Evolutionary conservation across 2,329 filamentous ascomycete species (phyloP).

Genomic region (Chrysoporthe austroafricana): DNA sequence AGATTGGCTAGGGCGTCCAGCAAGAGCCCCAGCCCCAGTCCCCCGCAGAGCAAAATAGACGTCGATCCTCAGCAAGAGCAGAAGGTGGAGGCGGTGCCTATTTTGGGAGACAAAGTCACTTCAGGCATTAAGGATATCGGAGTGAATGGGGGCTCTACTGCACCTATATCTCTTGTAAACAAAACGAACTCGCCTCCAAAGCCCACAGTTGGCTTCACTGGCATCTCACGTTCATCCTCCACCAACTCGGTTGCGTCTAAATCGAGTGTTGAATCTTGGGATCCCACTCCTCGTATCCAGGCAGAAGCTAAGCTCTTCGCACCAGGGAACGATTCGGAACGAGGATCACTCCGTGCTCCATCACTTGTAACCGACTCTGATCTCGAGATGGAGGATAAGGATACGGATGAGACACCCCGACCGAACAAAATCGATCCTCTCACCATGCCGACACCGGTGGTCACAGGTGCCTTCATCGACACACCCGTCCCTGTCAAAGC

Average conservation of each 20-base stretch:
- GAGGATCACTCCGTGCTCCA: slow-evolving; percentile 55
- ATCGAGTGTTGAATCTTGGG: slow-evolving; percentile 35
- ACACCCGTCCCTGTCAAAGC: slow-evolving; percentile 54
- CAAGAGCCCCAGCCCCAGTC: slow-evolving; percentile 40
- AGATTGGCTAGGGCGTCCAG: slow-evolving; percentile 53
- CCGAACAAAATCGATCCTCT: slow-evolving; percentile 49
- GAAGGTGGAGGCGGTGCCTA: slow-evolving; percentile 17
- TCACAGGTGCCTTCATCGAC: slow-evolving; percentile 61
- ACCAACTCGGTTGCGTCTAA: slow-evolving; percentile 25
- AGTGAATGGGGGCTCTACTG: background rate
- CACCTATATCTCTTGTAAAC: slow-evolving; percentile 4
- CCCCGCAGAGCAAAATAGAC: slow-evolving; percentile 38
- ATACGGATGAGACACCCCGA: slow-evolving; percentile 51
- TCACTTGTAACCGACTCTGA: slow-evolving; percentile 45
- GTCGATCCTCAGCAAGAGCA: slow-evolving; percentile 28
- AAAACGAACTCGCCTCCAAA: slow-evolving; percentile 32
- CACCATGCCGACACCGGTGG: slow-evolving; percentile 56
- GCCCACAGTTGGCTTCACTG: slow-evolving; percentile 52
- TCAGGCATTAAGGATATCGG: slow-evolving; percentile 7
- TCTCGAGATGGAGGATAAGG: slow-evolving; percentile 33
- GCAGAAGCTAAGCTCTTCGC: slow-evolving; percentile 62
- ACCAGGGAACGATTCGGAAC: slow-evolving; percentile 60
- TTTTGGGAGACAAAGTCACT: background rate
- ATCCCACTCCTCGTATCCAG: slow-evolving; percentile 61
- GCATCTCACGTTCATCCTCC: slow-evolving; percentile 31